A percentile compares a stretch with the other conserved stretches of the same genome.
phyloP scores from a whole-genome alignment of 164 flowering plant genomes.

The Protea cynaroides region DNA sequence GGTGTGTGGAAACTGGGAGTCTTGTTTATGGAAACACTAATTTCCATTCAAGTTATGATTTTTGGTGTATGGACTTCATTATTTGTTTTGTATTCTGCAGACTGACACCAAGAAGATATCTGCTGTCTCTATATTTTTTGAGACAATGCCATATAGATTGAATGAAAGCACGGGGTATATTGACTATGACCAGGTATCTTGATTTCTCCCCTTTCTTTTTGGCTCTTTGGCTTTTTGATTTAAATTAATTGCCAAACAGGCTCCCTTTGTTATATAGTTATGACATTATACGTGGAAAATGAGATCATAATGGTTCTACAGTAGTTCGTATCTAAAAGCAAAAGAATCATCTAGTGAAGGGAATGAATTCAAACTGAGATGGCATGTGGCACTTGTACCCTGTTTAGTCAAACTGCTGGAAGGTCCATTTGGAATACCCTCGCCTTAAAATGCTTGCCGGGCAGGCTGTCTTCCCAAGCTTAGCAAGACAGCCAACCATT shows the following conservation, averaged over 20 bases:
- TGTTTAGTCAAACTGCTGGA: too few species aligned
- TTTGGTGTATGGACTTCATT: not conserved
- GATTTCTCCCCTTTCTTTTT: not conserved
- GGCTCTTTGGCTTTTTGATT: not conserved
- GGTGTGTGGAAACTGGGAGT: too few species aligned
- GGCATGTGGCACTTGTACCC: too few species aligned
- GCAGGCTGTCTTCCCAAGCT: too few species aligned
- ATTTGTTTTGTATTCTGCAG: slow-evolving; percentile 25
- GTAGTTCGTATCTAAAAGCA: not conserved
- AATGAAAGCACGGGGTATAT: slow-evolving; percentile 78
- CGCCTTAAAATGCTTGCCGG: too few species aligned
- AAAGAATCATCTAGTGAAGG: not conserved
- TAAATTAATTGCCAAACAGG: not conserved
- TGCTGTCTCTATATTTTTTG: slow-evolving; percentile 85
- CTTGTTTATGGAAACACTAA: not conserved
- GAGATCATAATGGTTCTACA: not conserved
- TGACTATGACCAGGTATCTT: slow-evolving; percentile 66
- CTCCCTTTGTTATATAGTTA: not conserved
- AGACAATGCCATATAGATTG: slow-evolving; percentile 87
- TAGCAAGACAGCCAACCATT: too few species aligned
- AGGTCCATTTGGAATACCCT: too few species aligned
- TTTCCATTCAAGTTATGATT: not conserved
- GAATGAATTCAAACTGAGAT: too few species aligned
- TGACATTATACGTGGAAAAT: not conserved
- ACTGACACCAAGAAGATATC: slow-evolving; percentile 84